Evolutionary conservation across 1,139 yeast species (phyloP), one percentile per base, ranked within the genome.

Genomic region (Suhomyces atakaporum): DNA sequence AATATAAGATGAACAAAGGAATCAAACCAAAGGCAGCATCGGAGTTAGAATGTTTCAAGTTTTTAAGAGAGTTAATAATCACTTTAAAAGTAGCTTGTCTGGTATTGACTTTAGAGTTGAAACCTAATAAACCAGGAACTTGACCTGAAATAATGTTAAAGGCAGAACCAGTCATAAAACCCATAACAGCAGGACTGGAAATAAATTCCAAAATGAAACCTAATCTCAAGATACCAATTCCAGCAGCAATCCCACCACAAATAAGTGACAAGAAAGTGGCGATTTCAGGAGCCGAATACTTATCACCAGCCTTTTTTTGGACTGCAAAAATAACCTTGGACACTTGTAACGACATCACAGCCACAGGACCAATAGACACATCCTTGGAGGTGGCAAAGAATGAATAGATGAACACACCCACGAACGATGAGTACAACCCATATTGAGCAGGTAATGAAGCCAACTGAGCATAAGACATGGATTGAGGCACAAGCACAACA

Each of bases 321-420:
- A 89, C 94, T 36, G 72, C 70, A 21, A 77, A 75, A 39, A 89
- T 74, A 34, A 87, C 90, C 57, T 84, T 86, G 31, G 90, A 80
- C 20, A 87, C 89, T 59, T 89, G 90, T 47, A 81, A 61, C 10
- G 96, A 86, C 96, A 90, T 89, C 43, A 90, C 97, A 2, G 97
- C 97, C 25, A 90, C 97, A 5, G 97, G 97, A 21, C 97, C 97
- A 52, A 90, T 89, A 44, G 94, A 84, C 29, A 90, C 96, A 70
- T 90, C 97, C 63, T 89, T 90, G 13, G 95, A 85, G 12, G 97
- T 90, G 11, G 97, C 97, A 60, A 90, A 90, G 52, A 89, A 77
- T 32, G 95, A 83, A 60, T 90, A 90, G 39, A 85, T 78, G 57
- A 88, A 77, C 12, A 89, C 95, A 54, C 97, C 97, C 33, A 90